Evolutionary conservation across 1,139 yeast species (phyloP).

Genomic region (Blastobotrys indianensis): DNA sequence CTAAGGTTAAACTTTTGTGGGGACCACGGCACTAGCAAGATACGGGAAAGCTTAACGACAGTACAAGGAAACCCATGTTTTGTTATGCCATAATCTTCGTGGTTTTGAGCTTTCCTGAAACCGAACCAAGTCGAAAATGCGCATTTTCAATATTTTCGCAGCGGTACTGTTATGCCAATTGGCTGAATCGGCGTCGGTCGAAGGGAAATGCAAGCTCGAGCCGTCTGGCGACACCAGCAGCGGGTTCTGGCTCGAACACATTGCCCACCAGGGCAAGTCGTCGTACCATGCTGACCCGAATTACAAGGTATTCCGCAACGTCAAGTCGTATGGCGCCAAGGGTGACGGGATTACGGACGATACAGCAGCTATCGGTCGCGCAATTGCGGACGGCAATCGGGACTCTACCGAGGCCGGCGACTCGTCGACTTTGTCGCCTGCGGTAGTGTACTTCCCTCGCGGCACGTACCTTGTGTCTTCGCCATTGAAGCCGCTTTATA

Average conservation of each 20-base stretch:
- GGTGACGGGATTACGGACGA: slow-evolving; percentile 6
- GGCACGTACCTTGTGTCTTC: slow-evolving; percentile 13
- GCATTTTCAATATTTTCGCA: no score
- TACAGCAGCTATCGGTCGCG: slow-evolving; percentile 14
- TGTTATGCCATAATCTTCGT: no score
- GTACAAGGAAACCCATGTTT: no score
- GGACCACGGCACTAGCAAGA: no score
- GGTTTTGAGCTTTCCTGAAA: no score
- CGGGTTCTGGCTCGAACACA: not conserved
- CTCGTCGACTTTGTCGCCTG: slow-evolving; percentile 14
- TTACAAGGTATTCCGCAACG: slow-evolving; percentile 14
- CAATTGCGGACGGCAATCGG: slow-evolving; percentile 3
- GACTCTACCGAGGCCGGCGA: slow-evolving; percentile 1
- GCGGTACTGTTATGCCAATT: no score
- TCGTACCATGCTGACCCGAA: not conserved
- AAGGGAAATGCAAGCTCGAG: no score
- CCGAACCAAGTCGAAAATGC: no score
- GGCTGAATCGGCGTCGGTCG: no score
- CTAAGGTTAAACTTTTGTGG: no score
- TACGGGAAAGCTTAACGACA: no score
- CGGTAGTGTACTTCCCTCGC: slow-evolving; percentile 15
- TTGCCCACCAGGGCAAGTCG: not conserved
- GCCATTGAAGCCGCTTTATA: slow-evolving; percentile 10
- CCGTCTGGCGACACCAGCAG: no score
- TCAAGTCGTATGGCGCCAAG: slow-evolving; percentile 1